phyloP scores from a whole-genome alignment of 306 rosid genomes.

The Vigna reflexopilosa region DNA sequence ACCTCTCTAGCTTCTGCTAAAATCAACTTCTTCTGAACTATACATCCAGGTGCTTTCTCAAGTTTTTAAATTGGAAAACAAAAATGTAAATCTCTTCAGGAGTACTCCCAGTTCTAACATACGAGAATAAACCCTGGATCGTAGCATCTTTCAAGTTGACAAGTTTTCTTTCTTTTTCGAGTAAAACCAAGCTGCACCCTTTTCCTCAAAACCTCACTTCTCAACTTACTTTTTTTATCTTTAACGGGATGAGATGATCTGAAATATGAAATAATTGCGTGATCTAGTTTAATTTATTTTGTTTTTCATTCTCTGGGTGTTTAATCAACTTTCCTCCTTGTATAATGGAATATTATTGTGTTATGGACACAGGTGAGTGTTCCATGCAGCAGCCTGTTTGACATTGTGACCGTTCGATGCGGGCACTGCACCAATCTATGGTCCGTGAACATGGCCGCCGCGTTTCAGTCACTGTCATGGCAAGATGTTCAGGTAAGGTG shows the following conservation, averaged over 20 bases:
- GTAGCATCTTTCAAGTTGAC: constrained; percentile 20
- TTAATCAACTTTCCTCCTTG: neutral
- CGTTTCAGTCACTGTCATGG: constrained; percentile 92
- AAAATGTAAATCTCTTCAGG: constrained; percentile 32
- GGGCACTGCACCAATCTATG: constrained; percentile 99
- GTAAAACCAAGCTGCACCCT: constrained; percentile 12
- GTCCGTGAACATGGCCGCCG: constrained; percentile 99
- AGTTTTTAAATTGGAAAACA: constrained; percentile 26
- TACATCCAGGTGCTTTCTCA: constrained; percentile 10
- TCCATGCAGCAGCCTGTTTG: constrained; percentile 94
- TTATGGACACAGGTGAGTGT: constrained; percentile 86
- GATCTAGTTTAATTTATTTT: neutral
- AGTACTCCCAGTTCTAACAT: constrained; percentile 11
- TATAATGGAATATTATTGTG: neutral
- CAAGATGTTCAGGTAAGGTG: constrained; percentile 77
- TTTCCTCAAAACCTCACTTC: neutral
- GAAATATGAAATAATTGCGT: neutral
- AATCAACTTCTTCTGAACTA: neutral
- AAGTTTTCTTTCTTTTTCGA: constrained; percentile 25
- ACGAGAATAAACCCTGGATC: neutral
- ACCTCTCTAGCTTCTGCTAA: constrained; percentile 46
- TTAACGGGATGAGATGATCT: neutral
- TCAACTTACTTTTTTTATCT: no score
- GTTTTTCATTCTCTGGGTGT: neutral
- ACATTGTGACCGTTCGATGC: constrained; percentile 98